Conservation (phyloP, 306 rosid species). For the Lupinus albus region DNA sequence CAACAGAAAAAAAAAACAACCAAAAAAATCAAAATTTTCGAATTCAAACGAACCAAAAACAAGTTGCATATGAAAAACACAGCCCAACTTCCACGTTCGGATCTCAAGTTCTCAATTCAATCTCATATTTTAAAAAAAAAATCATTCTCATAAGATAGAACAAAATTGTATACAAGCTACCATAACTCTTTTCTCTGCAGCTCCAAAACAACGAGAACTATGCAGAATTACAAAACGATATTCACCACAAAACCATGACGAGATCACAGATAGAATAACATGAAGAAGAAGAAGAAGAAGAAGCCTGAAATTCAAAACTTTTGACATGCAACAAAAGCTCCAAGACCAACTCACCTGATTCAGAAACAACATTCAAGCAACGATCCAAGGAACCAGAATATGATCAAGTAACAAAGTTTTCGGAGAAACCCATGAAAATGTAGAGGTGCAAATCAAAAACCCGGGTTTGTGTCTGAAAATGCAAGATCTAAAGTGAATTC, state of each 20-base stretch:
- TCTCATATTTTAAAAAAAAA: constrained; percentile 10
- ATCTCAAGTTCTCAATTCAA: constrained; percentile 46
- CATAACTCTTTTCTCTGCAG: constrained; percentile 20
- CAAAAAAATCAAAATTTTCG: constrained; percentile 1
- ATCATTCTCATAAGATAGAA: constrained; percentile 18
- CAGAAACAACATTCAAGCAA: constrained; percentile 40
- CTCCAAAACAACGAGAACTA: constrained; percentile 38
- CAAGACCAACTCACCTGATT: constrained; percentile 51
- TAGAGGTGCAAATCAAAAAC: background rate
- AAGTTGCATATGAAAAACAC: constrained; percentile 12
- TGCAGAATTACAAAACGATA: constrained; percentile 38
- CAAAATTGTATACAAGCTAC: constrained; percentile 34
- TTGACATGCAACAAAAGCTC: constrained; percentile 37
- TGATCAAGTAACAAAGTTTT: constrained; percentile 49
- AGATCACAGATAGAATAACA: constrained; percentile 33
- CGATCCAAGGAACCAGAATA: constrained; percentile 35
- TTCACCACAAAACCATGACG: constrained; percentile 18
- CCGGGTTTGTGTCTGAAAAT: constrained; percentile 32
- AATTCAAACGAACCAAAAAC: constrained; percentile 33
- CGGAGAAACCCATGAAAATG: constrained; percentile 27
- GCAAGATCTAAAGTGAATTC: constrained; percentile 48
- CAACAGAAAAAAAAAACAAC: background rate
- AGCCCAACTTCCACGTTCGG: constrained; percentile 38
- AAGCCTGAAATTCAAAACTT: constrained; percentile 35
- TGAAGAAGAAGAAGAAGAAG: constrained; percentile 12